Percentiles rank a stretch among this genome's conserved stretches.
Conservation (phyloP, 2,329 filamentous ascomycete species). For the Beauveria sp. region DNA sequence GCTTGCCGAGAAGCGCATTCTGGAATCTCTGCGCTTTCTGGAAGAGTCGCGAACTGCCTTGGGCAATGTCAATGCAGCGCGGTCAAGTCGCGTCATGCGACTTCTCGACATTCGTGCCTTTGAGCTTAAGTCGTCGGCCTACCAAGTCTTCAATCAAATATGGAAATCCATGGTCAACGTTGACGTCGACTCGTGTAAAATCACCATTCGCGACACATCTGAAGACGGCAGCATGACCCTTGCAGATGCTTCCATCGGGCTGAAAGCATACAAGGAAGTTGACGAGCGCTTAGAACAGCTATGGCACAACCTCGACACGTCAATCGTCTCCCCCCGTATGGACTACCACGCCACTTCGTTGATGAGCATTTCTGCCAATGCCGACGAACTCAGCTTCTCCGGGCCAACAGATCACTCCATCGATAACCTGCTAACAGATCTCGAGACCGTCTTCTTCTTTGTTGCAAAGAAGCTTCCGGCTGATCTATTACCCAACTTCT, state of each 20-base stretch:
- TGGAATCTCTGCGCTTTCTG: constrained; percentile 50
- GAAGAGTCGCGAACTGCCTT: constrained; percentile 53
- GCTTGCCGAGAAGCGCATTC: constrained; percentile 44
- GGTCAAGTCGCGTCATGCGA: constrained; percentile 53
- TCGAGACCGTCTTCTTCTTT: constrained; percentile 44
- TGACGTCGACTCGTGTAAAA: constrained; percentile 44
- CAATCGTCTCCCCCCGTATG: constrained; percentile 54
- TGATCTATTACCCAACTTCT: constrained; percentile 53
- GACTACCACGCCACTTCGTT: constrained; percentile 27
- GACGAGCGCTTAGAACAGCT: constrained; percentile 52
- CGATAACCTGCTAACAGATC: constrained; percentile 44
- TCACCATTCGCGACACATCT: constrained; percentile 48
- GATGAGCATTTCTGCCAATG: constrained; percentile 33
- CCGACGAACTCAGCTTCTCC: constrained; percentile 34
- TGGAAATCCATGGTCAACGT: constrained; percentile 64
- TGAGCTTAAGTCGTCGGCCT: constrained; percentile 58
- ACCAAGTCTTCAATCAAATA: constrained; percentile 57
- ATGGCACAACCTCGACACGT: constrained; percentile 55
- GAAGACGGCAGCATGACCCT: constrained; percentile 46
- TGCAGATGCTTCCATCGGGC: constrained; percentile 44
- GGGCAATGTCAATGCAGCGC: constrained; percentile 51
- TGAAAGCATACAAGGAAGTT: constrained; percentile 54
- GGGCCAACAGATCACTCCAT: constrained; percentile 38
- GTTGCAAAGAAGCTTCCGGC: constrained; percentile 44
- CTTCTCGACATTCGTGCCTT: constrained; percentile 59